phyloP scores from a whole-genome alignment of 176 grass and related monocot species.

The Poa pratensis region DNA sequence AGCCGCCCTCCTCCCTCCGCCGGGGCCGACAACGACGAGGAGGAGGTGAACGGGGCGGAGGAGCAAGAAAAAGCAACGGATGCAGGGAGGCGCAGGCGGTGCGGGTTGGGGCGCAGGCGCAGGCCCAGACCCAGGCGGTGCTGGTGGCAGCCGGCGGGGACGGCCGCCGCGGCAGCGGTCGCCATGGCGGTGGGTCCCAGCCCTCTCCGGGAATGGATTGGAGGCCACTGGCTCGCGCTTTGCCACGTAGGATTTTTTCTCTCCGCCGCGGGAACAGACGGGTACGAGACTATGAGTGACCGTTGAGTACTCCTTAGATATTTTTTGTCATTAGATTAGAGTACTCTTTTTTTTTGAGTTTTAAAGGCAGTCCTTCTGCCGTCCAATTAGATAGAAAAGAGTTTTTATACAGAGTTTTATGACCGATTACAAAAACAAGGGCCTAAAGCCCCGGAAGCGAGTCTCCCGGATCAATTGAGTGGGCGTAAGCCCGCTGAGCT shows the following conservation, averaged over 20 bases:
- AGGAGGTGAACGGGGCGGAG: slow-evolving; percentile 31
- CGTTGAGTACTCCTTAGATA: too few species aligned
- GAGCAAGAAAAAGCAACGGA: background rate
- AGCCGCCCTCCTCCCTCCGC: slow-evolving; percentile 67
- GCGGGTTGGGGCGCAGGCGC: background rate
- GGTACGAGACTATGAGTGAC: too few species aligned
- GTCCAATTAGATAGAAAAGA: too few species aligned
- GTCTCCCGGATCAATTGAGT: too few species aligned
- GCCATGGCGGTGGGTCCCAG: slow-evolving; percentile 33
- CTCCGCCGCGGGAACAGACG: slow-evolving; percentile 1
- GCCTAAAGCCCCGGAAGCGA: too few species aligned
- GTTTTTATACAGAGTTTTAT: too few species aligned
- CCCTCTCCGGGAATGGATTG: slow-evolving; percentile 34
- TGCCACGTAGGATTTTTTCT: slow-evolving; percentile 38
- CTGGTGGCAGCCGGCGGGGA: slow-evolving; percentile 26
- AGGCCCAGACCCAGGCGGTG: background rate
- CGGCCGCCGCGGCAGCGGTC: slow-evolving; percentile 28
- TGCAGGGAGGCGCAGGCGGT: slow-evolving; percentile 16
- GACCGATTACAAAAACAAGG: too few species aligned
- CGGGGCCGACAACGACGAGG: background rate
- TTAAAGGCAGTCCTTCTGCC: too few species aligned
- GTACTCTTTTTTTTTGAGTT: too few species aligned
- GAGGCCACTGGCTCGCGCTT: slow-evolving; percentile 31
- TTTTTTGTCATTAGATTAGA: too few species aligned
- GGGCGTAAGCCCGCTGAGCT: too few species aligned